phyloP scores from a whole-genome alignment of 116 monocot genomes.

The Trichopus zeylanicus region DNA sequence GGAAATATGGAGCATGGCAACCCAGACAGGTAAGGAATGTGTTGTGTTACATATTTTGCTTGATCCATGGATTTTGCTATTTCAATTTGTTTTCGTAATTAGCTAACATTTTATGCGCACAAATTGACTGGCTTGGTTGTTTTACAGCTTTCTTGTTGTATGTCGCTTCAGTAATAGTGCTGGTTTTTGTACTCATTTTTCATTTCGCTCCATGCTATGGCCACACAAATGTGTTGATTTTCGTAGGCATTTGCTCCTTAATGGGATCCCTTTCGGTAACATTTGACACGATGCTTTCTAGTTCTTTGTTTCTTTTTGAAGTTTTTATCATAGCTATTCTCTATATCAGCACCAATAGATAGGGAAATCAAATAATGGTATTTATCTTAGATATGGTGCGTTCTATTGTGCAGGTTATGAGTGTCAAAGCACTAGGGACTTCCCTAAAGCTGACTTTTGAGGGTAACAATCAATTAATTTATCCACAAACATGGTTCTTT shows the following conservation, averaged over 20 bases:
- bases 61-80: neutral
- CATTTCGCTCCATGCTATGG: constrained; percentile 80
- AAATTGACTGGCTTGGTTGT: constrained; percentile 25
- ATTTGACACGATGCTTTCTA: neutral
- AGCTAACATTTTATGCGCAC: neutral
- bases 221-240: constrained; percentile 71
- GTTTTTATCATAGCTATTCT: neutral
- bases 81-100: neutral
- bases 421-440: constrained; percentile 76
- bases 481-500: constrained; percentile 71
- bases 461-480: constrained; percentile 63
- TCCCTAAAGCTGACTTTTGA: constrained; percentile 71
- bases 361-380: neutral
- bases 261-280: constrained; percentile 92
- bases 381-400: neutral
- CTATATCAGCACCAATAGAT: neutral
- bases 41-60: neutral
- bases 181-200: constrained; percentile 73
- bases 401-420: constrained; percentile 48
- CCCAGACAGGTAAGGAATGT: constrained; percentile 45
- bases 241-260: constrained; percentile 77
- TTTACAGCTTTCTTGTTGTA: constrained; percentile 90
- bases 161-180: constrained; percentile 59
- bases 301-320: neutral
- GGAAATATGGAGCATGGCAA: constrained; percentile 86